Percentiles rank a stretch among this genome's conserved stretches.
phyloP scores from a whole-genome alignment of 2,329 filamentous ascomycete species.

The Nannizziopsis barbatae region DNA sequence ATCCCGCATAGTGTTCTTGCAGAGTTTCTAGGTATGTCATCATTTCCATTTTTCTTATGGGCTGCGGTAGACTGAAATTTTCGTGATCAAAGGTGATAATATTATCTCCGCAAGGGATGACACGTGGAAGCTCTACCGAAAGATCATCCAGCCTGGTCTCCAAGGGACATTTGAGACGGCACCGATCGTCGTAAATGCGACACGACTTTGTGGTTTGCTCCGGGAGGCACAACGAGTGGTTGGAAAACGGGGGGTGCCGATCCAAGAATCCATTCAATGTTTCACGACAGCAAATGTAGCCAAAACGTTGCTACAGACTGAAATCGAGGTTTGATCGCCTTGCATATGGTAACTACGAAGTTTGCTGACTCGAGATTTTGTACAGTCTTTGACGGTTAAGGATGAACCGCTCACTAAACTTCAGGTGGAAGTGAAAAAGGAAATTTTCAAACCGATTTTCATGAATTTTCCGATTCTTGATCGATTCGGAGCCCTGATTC shows the following conservation, averaged over 20 bases:
- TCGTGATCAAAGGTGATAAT: slow-evolving; percentile 28
- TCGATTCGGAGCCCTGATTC: background rate
- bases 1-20: slow-evolving; percentile 34
- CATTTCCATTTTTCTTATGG: background rate
- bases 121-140: slow-evolving; percentile 28
- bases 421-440: background rate
- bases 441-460: slow-evolving; percentile 9
- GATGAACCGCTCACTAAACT: background rate
- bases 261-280: slow-evolving; percentile 20
- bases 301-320: slow-evolving; percentile 20
- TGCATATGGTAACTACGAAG: background rate
- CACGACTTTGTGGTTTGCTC: slow-evolving; percentile 19
- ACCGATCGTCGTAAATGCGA: slow-evolving; percentile 20
- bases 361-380: background rate
- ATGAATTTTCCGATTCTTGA: slow-evolving; percentile 5
- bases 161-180: slow-evolving; percentile 22
- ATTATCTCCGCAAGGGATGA: slow-evolving; percentile 32
- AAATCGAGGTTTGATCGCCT: slow-evolving; percentile 18
- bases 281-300: slow-evolving; percentile 24
- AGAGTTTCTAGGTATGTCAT: slow-evolving; percentile 17
- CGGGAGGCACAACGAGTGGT: slow-evolving; percentile 15
- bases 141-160: slow-evolving; percentile 30
- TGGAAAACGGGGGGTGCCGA: slow-evolving; percentile 13
- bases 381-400: background rate
- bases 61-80: background rate